These are phyloP conservation scores for Leccinum variicolor DNA, from an alignment of 768 basidiomycete genomes.

Conservation along the genomic window DNA sequence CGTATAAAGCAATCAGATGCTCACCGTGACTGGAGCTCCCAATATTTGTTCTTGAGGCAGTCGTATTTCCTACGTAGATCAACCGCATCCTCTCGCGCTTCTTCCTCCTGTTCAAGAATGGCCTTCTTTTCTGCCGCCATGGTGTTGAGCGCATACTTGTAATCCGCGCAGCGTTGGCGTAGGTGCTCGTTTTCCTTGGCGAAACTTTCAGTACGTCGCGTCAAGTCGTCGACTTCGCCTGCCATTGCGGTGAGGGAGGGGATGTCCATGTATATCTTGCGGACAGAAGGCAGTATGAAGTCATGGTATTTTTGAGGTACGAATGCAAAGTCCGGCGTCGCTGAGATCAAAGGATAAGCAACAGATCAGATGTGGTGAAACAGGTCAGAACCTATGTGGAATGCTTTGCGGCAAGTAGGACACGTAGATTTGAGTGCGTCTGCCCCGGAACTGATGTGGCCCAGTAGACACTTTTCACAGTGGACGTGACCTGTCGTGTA, in stretches of 20 bases:
- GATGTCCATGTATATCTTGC: conserved; percentile 51
- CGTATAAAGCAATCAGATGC: background rate
- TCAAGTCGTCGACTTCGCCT: conserved; percentile 36
- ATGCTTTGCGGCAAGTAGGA: conserved; percentile 54
- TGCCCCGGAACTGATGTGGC: conserved; percentile 23
- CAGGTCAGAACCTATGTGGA: conserved; percentile 48
- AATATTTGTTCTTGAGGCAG: conserved; percentile 25
- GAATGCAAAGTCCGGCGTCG: conserved; percentile 44
- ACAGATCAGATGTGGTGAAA: background rate
- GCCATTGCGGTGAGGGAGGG: conserved; percentile 22
- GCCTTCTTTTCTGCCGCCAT: conserved; percentile 32
- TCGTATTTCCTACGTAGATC: conserved; percentile 36
- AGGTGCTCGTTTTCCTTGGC: conserved; percentile 42
- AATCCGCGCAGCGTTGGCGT: conserved; percentile 40
- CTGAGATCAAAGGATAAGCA: conserved; percentile 25
- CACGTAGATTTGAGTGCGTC: conserved; percentile 46
- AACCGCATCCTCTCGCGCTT: conserved; percentile 38
- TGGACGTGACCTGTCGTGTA: conserved; percentile 55
- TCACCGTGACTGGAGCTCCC: conserved; percentile 16
- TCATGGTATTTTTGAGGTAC: conserved; percentile 59
- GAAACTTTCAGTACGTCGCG: conserved; percentile 37
- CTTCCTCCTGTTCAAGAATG: conserved; percentile 29
- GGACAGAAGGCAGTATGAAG: conserved; percentile 55
- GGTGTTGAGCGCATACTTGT: conserved; percentile 32
- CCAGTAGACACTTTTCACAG: conserved; percentile 57